Evolutionary conservation across 257 asterid genomes (phyloP).

Genomic region (Lantana camara): DNA sequence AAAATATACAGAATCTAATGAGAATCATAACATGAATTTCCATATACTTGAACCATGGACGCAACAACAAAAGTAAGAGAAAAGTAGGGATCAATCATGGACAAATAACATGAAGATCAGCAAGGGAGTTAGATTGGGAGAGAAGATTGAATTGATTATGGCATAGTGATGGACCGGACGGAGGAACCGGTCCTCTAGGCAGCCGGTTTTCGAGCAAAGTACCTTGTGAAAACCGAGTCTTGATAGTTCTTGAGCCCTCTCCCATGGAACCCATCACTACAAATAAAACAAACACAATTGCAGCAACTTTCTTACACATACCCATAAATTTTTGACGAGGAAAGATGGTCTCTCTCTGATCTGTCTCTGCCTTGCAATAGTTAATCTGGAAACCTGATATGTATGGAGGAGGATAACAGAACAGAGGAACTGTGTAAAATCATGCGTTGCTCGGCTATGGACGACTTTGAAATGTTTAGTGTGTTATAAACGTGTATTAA

Average conservation of each 20-base stretch:
- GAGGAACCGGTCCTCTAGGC: constrained; percentile 73
- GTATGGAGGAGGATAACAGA: neutral
- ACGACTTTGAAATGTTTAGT: constrained; percentile 22
- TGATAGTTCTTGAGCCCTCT: constrained; percentile 38
- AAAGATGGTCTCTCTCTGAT: neutral
- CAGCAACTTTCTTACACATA: constrained; percentile 26
- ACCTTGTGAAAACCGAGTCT: constrained; percentile 3
- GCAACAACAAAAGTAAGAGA: too few relatives aligned
- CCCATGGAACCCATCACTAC: constrained; percentile 31
- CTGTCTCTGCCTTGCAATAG: neutral
- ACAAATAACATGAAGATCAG: constrained; percentile 27
- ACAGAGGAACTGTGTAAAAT: neutral
- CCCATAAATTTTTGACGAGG: neutral
- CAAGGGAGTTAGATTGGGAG: neutral
- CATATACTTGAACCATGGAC: too few relatives aligned
- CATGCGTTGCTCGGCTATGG: constrained; percentile 11
- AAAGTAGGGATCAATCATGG: constrained; percentile 33
- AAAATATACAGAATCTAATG: too few relatives aligned
- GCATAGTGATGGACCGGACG: constrained; percentile 65
- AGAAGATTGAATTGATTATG: constrained; percentile 51
- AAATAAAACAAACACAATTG: constrained; percentile 27
- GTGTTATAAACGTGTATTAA: neutral
- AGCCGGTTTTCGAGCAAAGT: constrained; percentile 40
- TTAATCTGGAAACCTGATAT: too few relatives aligned
- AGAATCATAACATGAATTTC: too few relatives aligned